Conservation (phyloP, 805 yeast genomes). For the Metschnikowia gelsemii region DNA sequence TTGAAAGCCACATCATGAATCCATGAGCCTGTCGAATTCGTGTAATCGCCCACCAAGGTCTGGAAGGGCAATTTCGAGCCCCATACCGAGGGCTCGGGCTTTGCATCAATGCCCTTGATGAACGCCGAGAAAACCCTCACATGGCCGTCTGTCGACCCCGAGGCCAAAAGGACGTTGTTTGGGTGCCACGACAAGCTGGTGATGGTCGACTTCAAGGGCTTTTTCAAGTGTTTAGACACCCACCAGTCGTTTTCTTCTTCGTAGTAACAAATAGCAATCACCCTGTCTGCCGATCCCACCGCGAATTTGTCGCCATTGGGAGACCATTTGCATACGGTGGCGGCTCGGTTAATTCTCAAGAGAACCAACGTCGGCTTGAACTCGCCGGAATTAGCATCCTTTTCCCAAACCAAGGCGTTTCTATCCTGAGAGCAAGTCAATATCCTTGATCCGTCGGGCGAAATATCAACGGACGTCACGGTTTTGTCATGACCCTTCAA, state of each 20-base stretch:
- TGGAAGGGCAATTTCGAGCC: slow-evolving; percentile 95
- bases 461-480: slow-evolving; percentile 91
- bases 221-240: slow-evolving; percentile 96
- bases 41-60: slow-evolving; percentile 80
- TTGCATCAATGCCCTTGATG: slow-evolving; percentile 82
- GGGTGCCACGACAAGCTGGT: slow-evolving; percentile 90
- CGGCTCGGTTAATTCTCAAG: slow-evolving; percentile 91
- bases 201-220: slow-evolving; percentile 87
- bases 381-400: slow-evolving; percentile 53
- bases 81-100: slow-evolving; percentile 83
- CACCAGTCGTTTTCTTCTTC: slow-evolving; percentile 99
- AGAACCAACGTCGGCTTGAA: slow-evolving; percentile 88
- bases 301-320: slow-evolving; percentile 95
- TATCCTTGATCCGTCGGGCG: slow-evolving; percentile 74
- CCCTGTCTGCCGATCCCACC: slow-evolving; percentile 93
- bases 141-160: slow-evolving; percentile 93
- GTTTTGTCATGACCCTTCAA: slow-evolving; percentile 88
- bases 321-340: slow-evolving; percentile 92
- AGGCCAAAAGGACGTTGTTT: slow-evolving; percentile 80
- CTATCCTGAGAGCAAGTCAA: slow-evolving; percentile 98
- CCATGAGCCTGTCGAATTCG: slow-evolving; percentile 77
- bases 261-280: slow-evolving; percentile 92
- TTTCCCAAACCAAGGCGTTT: slow-evolving; percentile 94
- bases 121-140: slow-evolving; percentile 86
- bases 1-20: slow-evolving; percentile 87